Percentiles rank a stretch among this genome's conserved stretches.
Evolutionary conservation across 148 eudicot species (phyloP).

Genomic region (Selenicereus undatus): DNA sequence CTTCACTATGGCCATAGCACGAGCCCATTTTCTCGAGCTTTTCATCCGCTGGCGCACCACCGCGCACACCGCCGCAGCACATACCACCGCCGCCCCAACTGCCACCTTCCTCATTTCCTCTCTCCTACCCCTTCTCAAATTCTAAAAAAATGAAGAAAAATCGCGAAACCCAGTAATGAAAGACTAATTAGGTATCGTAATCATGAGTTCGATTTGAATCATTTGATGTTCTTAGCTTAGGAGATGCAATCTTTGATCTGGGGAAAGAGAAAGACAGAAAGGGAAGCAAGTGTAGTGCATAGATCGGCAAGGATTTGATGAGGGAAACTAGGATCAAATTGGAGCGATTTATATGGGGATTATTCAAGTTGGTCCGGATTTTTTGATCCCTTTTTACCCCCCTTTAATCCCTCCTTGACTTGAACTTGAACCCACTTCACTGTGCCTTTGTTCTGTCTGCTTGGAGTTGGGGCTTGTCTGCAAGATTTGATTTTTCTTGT

Average conservation of each 20-base stretch:
- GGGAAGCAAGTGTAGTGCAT: not conserved
- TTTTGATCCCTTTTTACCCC: not conserved
- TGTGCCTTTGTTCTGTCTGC: no score
- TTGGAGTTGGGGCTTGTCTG: not conserved
- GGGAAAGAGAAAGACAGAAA: not conserved
- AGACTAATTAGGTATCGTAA: not conserved
- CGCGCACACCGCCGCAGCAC: slow-evolving; percentile 51
- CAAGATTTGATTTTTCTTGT: not conserved
- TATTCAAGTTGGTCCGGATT: slow-evolving; percentile 9
- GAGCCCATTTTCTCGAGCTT: slow-evolving; percentile 44
- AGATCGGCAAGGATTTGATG: slow-evolving; percentile 14
- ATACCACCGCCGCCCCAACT: slow-evolving; percentile 55
- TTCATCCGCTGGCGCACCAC: slow-evolving; percentile 50
- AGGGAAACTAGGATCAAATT: slow-evolving; percentile 4
- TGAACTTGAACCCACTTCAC: not conserved
- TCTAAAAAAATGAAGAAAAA: not conserved
- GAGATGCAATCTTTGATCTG: slow-evolving; percentile 22
- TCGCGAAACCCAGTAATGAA: not conserved
- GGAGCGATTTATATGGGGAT: slow-evolving; percentile 18
- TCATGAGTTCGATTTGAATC: not conserved
- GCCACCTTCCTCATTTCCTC: slow-evolving; percentile 62
- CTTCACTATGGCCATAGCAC: slow-evolving; percentile 45
- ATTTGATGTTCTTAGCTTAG: not conserved
- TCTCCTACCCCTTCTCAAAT: slow-evolving; percentile 5
- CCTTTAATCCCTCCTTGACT: no score